Conservation (phyloP, 768 basidiomycete genomes). For the Crucibulum laeve region DNA sequence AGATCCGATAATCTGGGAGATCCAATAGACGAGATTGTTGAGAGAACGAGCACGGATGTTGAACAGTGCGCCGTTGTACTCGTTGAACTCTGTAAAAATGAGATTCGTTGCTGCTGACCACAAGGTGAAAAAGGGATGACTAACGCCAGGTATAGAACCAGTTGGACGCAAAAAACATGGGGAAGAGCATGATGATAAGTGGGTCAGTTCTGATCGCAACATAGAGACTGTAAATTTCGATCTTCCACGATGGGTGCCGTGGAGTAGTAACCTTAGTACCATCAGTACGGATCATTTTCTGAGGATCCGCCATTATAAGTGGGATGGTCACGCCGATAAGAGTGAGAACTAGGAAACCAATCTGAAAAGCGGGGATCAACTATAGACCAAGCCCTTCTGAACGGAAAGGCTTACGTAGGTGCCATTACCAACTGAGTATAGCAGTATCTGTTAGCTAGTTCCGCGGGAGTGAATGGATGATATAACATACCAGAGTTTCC, state of each 20-base stretch:
- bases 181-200: conserved; percentile 70
- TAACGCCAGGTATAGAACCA: conserved; percentile 86
- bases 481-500: conserved; percentile 10
- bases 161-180: conserved; percentile 82
- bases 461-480: too few relatives aligned
- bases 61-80: conserved; percentile 76
- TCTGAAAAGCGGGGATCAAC: conserved; percentile 30
- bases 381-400: not conserved
- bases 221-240: conserved; percentile 68
- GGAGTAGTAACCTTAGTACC: conserved; percentile 61
- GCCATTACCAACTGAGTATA: conserved; percentile 52
- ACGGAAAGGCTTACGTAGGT: conserved; percentile 61
- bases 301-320: conserved; percentile 66
- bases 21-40: conserved; percentile 80
- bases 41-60: conserved; percentile 74
- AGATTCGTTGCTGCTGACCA: conserved; percentile 3
- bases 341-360: conserved; percentile 72
- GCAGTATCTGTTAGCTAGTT: not conserved
- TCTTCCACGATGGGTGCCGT: conserved; percentile 76
- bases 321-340: conserved; percentile 65
- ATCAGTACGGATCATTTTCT: conserved; percentile 69
- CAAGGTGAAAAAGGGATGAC: conserved; percentile 12
- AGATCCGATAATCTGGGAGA: conserved; percentile 73
- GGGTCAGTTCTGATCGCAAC: conserved; percentile 67
- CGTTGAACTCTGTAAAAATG: conserved; percentile 59